Evolutionary conservation across 164 flowering plant species (phyloP).

Genomic region (Vitis labrusca): DNA sequence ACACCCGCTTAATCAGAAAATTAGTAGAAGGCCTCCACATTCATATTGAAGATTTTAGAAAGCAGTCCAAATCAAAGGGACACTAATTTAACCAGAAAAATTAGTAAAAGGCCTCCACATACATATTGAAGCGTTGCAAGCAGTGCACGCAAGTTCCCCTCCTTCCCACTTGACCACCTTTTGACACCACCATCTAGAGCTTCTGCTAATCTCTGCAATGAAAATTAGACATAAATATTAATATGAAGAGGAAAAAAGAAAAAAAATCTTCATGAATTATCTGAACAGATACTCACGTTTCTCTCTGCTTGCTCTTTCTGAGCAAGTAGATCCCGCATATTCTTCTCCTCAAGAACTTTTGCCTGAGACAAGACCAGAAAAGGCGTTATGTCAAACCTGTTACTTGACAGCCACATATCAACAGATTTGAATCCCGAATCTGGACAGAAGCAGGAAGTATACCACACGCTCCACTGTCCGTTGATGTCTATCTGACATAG

Average conservation of each 20-base stretch:
- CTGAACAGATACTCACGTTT: slow-evolving; percentile 45
- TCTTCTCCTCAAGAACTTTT: slow-evolving; percentile 93
- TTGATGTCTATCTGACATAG: slow-evolving; percentile 50
- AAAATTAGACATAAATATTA: slow-evolving; percentile 5
- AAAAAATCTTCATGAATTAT: slow-evolving; percentile 1
- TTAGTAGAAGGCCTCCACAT: background rate
- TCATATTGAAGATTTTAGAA: background rate
- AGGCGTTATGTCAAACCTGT: background rate
- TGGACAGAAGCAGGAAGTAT: slow-evolving; percentile 17
- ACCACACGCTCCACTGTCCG: slow-evolving; percentile 62
- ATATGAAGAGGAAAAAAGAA: background rate
- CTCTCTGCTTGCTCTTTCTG: slow-evolving; percentile 90
- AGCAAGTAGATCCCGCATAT: slow-evolving; percentile 78
- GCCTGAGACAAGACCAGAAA: slow-evolving; percentile 50
- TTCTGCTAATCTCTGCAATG: slow-evolving; percentile 78
- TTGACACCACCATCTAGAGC: slow-evolving; percentile 83
- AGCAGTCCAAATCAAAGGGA: background rate
- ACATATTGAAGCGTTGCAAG: slow-evolving; percentile 96
- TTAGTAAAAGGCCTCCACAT: slow-evolving; percentile 20
- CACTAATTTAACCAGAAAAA: background rate
- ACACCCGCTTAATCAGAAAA: too few relatives aligned
- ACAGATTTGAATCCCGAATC: background rate
- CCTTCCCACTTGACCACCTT: slow-evolving; percentile 92
- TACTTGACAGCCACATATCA: background rate
- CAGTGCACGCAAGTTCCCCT: slow-evolving; percentile 85